These are phyloP conservation scores for Arthrobotrys conoides DNA, from an alignment of 2,329 filamentous ascomycete species.

Conservation along the genomic window DNA sequence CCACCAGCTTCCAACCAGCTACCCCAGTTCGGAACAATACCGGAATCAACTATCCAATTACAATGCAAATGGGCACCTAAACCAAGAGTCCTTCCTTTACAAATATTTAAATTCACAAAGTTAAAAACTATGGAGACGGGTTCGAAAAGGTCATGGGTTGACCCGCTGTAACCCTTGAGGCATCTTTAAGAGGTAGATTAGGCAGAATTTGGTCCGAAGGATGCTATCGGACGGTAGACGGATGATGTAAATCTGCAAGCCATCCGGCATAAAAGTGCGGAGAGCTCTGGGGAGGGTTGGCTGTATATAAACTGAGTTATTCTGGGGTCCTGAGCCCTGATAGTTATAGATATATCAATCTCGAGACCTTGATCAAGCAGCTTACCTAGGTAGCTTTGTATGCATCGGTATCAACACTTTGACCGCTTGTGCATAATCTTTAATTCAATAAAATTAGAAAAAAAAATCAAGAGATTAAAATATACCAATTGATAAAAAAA, in stretches of 20 bases:
- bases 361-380: too few species aligned
- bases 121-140: conserved; percentile 8
- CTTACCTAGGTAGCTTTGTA: too few species aligned
- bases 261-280: conserved; percentile 34
- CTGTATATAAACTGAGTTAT: conserved; percentile 27
- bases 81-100: background rate
- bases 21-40: conserved; percentile 42
- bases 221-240: conserved; percentile 43
- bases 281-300: conserved; percentile 15
- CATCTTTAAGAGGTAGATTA: conserved; percentile 30
- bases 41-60: conserved; percentile 26
- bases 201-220: conserved; percentile 57
- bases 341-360: background rate
- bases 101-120: conserved; percentile 6
- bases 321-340: background rate
- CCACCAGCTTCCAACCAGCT: conserved; percentile 22
- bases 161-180: background rate
- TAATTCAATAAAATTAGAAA: background rate
- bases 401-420: background rate
- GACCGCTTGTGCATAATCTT: too few species aligned
- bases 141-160: conserved; percentile 15
- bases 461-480: background rate
- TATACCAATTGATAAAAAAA: conserved; percentile 60
- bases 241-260: conserved; percentile 22
- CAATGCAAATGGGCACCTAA: conserved; percentile 6